Base-by-base conservation (phyloP, 2,329 filamentous ascomycete species). In the Alternaria conjuncta region DNA sequence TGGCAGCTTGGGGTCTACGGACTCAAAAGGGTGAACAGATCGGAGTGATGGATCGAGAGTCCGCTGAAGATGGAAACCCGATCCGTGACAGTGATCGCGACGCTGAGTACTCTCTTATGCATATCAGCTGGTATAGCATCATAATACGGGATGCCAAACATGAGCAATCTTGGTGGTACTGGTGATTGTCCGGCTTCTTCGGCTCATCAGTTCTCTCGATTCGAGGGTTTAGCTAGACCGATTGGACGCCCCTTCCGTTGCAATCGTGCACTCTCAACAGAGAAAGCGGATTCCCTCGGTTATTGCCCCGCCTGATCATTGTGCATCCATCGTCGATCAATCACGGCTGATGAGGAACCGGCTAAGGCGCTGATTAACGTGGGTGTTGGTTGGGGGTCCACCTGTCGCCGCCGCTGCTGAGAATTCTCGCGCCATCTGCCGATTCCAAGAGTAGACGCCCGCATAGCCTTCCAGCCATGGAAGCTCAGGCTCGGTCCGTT, bases 341-440 rank as follows among this genome's bases (percentile, higher is more conserved):
- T 44, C 10, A 55, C 49, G 50, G 23, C 49, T 55, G 60, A 55
- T 53, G 36, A 60, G n/a, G 26, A 26, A 43, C 49, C 50, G 51
- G 57, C 61, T 56, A 45, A 51, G 60, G 45, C 51, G 26, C 45
- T 51, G 44, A 21, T 55, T 46, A 53, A 60, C 51, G 45, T 21
- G 61, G 26, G 30, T 63, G 23, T 32, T 47, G 46, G 51, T 55
- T 56, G 61, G 41, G 47, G 57, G 25, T 55, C n/a, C 15, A 50
- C 30, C 21, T 49, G 23, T 59, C 43, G 55, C 28, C 23, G 56
- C 43, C 23, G 56, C 30, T 23, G 30, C 43, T 62, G 21, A 44
- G 21, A 49, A 54, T 54, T 36, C 15, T 55, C 32, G 25, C 32
- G 20, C 50, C 32, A 30, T 55, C 30, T 55, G 50, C 36, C 36